A percentile compares a stretch with the other conserved stretches of the same genome.
Evolutionary conservation across 2,329 filamentous ascomycete genomes (phyloP).

Genomic region (Chaetomium strumarium): DNA sequence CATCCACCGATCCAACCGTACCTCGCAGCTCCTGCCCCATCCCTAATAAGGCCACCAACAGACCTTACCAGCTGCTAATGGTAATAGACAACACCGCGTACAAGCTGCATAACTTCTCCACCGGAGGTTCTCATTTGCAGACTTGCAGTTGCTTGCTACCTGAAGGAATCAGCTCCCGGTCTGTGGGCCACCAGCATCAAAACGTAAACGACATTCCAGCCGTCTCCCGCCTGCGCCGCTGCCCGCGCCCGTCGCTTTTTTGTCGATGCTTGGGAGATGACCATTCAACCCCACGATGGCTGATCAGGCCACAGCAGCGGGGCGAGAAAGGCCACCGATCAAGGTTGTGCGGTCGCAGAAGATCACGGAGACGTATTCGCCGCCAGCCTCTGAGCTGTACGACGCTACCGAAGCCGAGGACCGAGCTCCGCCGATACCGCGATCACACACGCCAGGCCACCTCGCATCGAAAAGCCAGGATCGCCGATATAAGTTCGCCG

Average conservation of each 20-base stretch:
- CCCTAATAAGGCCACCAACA: no score
- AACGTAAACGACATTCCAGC: not conserved
- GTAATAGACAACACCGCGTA: no score
- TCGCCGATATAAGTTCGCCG: slow-evolving; percentile 45
- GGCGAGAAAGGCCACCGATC: slow-evolving; percentile 27
- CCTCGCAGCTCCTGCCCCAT: no score
- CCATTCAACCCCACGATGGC: slow-evolving; percentile 35
- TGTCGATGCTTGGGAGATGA: slow-evolving; percentile 24
- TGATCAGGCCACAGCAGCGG: slow-evolving; percentile 33
- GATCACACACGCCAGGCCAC: slow-evolving; percentile 58
- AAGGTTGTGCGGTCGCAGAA: slow-evolving; percentile 50
- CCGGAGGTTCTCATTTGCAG: no score
- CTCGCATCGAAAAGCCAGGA: slow-evolving; percentile 53
- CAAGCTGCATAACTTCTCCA: no score
- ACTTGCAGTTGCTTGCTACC: no score
- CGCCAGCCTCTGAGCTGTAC: slow-evolving; percentile 31
- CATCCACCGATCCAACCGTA: no score
- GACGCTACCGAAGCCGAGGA: slow-evolving; percentile 31
- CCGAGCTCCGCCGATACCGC: slow-evolving; percentile 37
- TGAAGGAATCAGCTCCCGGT: no score
- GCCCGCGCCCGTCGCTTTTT: not conserved
- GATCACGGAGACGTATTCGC: slow-evolving; percentile 34
- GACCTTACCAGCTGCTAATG: no score
- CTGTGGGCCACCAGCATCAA: not conserved
- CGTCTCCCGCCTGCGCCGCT: not conserved